Conservation (phyloP, 179 eudicot species). For the Patellifolia procumbens region DNA sequence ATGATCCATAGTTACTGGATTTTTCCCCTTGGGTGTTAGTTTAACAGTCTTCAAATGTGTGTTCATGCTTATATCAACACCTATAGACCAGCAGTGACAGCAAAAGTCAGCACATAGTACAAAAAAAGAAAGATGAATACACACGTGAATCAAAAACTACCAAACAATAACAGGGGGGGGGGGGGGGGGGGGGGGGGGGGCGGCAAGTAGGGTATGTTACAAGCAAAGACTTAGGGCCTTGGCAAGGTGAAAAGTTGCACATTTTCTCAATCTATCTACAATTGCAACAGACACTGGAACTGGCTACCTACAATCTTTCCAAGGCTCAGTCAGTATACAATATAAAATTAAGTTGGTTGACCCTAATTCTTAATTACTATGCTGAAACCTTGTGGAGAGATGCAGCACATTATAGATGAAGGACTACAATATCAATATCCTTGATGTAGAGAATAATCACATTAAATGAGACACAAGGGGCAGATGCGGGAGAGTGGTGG, state of each 20-base stretch:
- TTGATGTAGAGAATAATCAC: too few relatives aligned
- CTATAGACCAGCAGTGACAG: conserved; percentile 30
- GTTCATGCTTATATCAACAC: conserved; percentile 93
- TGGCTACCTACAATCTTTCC: not conserved
- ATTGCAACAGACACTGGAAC: not conserved
- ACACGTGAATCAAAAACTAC: not conserved
- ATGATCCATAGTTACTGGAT: conserved; percentile 83
- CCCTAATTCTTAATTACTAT: not conserved
- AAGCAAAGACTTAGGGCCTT: too few relatives aligned
- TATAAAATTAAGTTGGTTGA: not conserved
- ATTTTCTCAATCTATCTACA: not conserved
- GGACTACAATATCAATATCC: too few relatives aligned
- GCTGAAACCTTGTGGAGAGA: not conserved
- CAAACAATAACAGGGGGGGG: not conserved
- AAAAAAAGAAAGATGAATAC: not conserved
- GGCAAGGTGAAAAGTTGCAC: not conserved
- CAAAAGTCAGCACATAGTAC: not conserved
- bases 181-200: too few relatives aligned
- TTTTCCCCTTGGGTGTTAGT: conserved; percentile 81
- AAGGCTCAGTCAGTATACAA: not conserved
- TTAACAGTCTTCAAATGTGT: conserved; percentile 90
- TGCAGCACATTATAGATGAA: too few relatives aligned
- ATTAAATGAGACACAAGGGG: too few relatives aligned
- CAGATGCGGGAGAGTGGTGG: too few relatives aligned
- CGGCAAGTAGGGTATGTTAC: too few relatives aligned